Evolutionary conservation across 108 stramenopile species (phyloP).

Genomic region (Skeletonema grethae): DNA sequence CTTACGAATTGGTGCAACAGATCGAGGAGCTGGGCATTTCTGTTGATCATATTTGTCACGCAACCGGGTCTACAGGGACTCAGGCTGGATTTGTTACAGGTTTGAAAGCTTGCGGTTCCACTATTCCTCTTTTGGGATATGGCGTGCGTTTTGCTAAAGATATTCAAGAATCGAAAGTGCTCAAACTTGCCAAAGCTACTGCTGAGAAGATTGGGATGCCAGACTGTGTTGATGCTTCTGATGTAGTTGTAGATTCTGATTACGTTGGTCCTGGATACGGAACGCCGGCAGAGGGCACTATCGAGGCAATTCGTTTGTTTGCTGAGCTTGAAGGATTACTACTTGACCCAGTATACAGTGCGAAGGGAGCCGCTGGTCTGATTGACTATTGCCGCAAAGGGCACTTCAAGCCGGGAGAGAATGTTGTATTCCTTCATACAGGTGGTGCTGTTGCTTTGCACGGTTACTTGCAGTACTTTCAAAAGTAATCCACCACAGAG

Average conservation of each 20-base stretch:
- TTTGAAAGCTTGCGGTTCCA: constrained; percentile 4
- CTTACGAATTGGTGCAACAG: constrained; percentile 14
- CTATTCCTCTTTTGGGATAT: constrained; percentile 29
- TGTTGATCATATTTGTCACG: constrained; percentile 22
- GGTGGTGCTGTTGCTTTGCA: constrained; percentile 29
- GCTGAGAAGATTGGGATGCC: constrained; percentile 6
- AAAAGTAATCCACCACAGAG: neutral
- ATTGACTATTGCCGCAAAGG: constrained; percentile 44
- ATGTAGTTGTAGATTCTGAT: constrained; percentile 20
- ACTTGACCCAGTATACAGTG: constrained; percentile 51
- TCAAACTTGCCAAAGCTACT: constrained; percentile 25
- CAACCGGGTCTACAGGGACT: constrained; percentile 36
- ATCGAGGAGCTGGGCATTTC: constrained; percentile 3
- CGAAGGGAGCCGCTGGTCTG: constrained; percentile 47
- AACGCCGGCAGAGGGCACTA: constrained; percentile 40
- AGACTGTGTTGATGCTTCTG: constrained; percentile 10
- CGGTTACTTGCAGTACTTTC: neutral
- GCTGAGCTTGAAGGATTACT: constrained; percentile 41
- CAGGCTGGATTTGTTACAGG: constrained; percentile 43
- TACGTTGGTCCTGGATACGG: constrained; percentile 52
- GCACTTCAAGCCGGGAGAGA: constrained; percentile 27
- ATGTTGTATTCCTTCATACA: constrained; percentile 50
- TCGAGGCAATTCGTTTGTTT: constrained; percentile 43
- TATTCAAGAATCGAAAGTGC: constrained; percentile 23
- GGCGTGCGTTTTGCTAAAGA: constrained; percentile 35